A percentile compares a stretch with the other conserved stretches of the same genome.
These are phyloP conservation scores for Leccinum fibrillosum DNA, from an alignment of 768 basidiomycete species.

Conservation along the genomic window DNA sequence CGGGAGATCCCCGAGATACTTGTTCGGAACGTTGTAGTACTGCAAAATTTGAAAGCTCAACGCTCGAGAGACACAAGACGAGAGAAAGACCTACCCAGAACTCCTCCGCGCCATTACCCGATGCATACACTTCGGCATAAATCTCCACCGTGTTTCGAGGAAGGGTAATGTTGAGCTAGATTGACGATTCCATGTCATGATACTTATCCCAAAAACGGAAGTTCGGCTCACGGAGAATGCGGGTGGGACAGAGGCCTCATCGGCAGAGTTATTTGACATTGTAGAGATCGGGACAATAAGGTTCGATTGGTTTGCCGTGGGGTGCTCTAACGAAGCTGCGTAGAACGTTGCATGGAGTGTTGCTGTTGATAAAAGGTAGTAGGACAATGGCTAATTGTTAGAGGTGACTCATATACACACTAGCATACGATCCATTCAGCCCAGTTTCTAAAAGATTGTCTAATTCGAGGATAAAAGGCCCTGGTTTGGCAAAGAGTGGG, in stretches of 20 bases:
- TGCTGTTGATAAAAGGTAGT: slow-evolving; percentile 38
- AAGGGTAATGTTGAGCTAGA: slow-evolving; percentile 62
- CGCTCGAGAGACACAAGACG: background rate
- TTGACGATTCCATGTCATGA: background rate
- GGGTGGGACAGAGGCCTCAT: slow-evolving; percentile 74
- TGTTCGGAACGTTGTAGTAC: slow-evolving; percentile 67
- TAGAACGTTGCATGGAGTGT: slow-evolving; percentile 71
- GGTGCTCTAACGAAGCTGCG: slow-evolving; percentile 51
- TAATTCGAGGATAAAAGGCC: slow-evolving; percentile 69
- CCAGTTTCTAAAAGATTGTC: slow-evolving; percentile 62
- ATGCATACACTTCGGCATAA: slow-evolving; percentile 71
- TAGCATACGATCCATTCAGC: slow-evolving; percentile 66
- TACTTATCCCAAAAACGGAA: background rate
- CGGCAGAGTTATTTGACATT: slow-evolving; percentile 57
- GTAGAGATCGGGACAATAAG: slow-evolving; percentile 70
- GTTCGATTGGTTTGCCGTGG: slow-evolving; percentile 58
- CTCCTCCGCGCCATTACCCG: slow-evolving; percentile 63
- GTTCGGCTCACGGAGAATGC: slow-evolving; percentile 53
- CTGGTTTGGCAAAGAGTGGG: slow-evolving; percentile 65
- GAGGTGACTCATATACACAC: slow-evolving; percentile 33
- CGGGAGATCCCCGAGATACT: slow-evolving; percentile 56
- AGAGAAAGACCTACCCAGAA: slow-evolving; percentile 58
- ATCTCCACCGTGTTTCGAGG: slow-evolving; percentile 66
- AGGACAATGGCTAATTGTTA: background rate
- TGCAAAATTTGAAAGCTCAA: slow-evolving; percentile 23